phyloP scores from a whole-genome alignment of 2,329 filamentous ascomycete species.

The Pseudogymnoascus sp. region DNA sequence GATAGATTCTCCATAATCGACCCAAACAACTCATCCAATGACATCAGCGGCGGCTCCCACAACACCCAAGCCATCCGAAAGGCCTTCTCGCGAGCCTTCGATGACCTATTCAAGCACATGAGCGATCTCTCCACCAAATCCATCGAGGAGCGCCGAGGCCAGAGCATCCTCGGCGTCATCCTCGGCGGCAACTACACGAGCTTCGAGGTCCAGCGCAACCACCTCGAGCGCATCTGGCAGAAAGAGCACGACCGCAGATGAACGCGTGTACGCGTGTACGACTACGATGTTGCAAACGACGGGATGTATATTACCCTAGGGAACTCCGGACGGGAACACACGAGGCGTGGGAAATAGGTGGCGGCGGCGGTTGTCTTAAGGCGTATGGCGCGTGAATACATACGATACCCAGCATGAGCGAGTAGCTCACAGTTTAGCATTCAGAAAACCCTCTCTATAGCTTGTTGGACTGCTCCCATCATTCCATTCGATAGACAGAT shows the following conservation, averaged over 20 bases:
- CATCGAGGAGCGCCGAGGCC: constrained; percentile 21
- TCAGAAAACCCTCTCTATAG: constrained; percentile 2
- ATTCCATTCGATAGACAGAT: constrained; percentile 5
- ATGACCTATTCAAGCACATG: constrained; percentile 50
- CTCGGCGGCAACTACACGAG: constrained; percentile 71
- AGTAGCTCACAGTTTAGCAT: constrained; percentile 4
- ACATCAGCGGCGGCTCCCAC: constrained; percentile 79
- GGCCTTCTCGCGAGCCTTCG: constrained; percentile 60
- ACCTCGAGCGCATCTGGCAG: constrained; percentile 18
- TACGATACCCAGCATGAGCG: constrained; percentile 5
- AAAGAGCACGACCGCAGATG: constrained; percentile 5
- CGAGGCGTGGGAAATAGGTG: background rate
- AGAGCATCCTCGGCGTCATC: constrained; percentile 57
- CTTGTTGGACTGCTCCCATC: background rate
- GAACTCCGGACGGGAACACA: background rate
- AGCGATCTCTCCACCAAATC: constrained; percentile 33
- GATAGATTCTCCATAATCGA: constrained; percentile 81
- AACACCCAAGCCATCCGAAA: constrained; percentile 59
- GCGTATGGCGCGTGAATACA: constrained; percentile 6
- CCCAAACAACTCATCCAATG: constrained; percentile 75
- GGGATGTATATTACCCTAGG: background rate
- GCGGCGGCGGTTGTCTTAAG: constrained; percentile 1
- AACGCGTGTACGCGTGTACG: background rate
- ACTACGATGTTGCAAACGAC: background rate
- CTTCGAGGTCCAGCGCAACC: constrained; percentile 61